Evolutionary conservation across 2,329 filamentous ascomycete genomes (phyloP), one percentile per base, ranked within the genome.

Genomic region (Diatrype stigma): DNA sequence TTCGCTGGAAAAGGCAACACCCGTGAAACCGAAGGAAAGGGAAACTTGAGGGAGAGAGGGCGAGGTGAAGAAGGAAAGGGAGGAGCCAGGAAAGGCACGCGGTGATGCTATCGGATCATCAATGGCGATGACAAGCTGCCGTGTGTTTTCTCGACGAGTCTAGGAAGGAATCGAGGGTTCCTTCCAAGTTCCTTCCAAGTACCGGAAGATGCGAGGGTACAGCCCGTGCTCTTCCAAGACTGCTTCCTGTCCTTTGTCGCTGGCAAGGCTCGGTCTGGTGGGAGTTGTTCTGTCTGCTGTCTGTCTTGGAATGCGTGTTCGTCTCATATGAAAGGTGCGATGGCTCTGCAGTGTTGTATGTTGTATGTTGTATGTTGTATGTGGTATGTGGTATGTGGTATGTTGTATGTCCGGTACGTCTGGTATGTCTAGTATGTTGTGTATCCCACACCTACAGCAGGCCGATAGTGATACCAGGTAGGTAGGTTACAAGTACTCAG

Each of bases 61-160:
- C 30, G 47, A 51, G 54, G 35, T 59, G 42, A 55, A 56, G 49
- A 48, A 56, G 50, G 48, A 53, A 42, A 52, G n/a, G 50, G 51
- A 49, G 35, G 50, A 37, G 42, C 56, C 55, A 58, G 60, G 63
- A 54, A 48, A 46, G 57, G 56, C 51, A 55, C 61, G 60, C 59
- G 42, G 47, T 51, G 32, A 56, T 50, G 59, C 57, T 66, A 63
- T 55, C 61, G 56, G 60, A 52, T 54, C 65, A 67, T 67, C 59
- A 66, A 69, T 51, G 62, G 63, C 56, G 51, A 51, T 30, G 42
- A 55, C 42, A 47, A 51, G 50, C 21, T 47, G n/a, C n/a, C n/a
- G n/a, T n/a, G n/a, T n/a, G n/a, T 42, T 51, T 23, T 30, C 26
- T 30, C 26, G 26, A 30, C 6, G 26, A 35, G n/a, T 49, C 17